Base-by-base conservation (phyloP, 2,329 filamentous ascomycete genomes). In the Epichloe scottii region DNA sequence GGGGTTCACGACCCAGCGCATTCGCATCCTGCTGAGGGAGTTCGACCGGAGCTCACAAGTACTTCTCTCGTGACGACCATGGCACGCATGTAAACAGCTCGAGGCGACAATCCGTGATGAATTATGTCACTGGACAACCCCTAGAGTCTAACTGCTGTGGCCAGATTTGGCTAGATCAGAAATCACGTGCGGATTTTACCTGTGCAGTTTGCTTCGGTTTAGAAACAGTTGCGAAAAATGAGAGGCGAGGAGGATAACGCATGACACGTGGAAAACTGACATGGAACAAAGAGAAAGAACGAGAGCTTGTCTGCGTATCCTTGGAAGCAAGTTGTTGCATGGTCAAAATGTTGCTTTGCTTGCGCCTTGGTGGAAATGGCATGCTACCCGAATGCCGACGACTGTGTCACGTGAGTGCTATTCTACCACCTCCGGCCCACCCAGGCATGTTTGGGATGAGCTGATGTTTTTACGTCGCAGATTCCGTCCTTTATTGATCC, bases 401-500 rank as follows among this genome's bases (percentile, higher is more conserved):
- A 15, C 8, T 10, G 8, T 11, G 26, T 43, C 47, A 49, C 47
- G 47, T 49, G 47, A 43, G 4, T n/a, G 8, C 12, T 1, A n/a
- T 14, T 21, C 26, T 2, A 23, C 33, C 39, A 15, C 30, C 23
- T 4, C 46, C 37, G 37, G 46, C 34, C 45, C 46, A 48, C 38
- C 46, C 30, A 23, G 39, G 15, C 23, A 3, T 19, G 40, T 23
- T 23, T 12, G 30, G 11, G n/a, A 41, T 34, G 35, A 14, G 37
- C 37, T 10, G 39, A 49, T 37, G 47, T 23, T 44, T 37, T 15
- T 37, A 43, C 33, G 33, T 30, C 34, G 19, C 23, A 38, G 33
- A 33, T 50, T 21, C 7, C 56, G 48, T 40, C 45, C 53, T 54
- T 56, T 76, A 33, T 45, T 45, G 42, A 45, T 21, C 21, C 34